Evolutionary conservation across 352 stramenopile genomes (phyloP), one percentile per base, ranked within the genome.

Genomic region (Pythium sp.): DNA sequence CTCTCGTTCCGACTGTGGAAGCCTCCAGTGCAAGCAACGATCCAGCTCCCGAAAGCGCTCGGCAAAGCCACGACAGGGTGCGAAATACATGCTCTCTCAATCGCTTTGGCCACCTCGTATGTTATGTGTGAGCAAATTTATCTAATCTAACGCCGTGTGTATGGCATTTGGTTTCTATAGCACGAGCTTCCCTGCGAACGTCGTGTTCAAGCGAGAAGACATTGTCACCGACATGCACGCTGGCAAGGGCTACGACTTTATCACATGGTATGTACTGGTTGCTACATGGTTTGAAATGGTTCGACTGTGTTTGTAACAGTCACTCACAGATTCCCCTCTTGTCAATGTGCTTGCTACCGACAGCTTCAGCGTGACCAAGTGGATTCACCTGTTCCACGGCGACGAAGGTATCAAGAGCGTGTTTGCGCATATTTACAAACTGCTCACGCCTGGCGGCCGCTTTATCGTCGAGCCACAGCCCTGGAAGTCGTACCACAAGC

Each of bases 331-430:
- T 49, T 49, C 6, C 58, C 22, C 1, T 14, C 26, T 20, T 38
- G 1, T 26, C 8, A 9, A 41, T 56, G 8, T n/a, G 65, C 11
- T 26, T 8, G 12, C 20, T 54, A 2, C 22, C 57, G 20, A 28
- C 38, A 92, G 89, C 58, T 93, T 97, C 54, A 96, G 87, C 56
- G 86, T 97, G 62, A 93, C 89, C 11, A 97, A 97, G 76, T 97
- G 91, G 91, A 92, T 97, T 47, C 91, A 97, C 63, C 74, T 97
- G 47, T 90, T 94, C 67, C 81, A 92, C 46, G 91, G 91, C 15
- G 91, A 97, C 58, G 84, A 93, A 30, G 89, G 87, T 14, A 77
- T 97, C 61, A 84, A 91, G 60, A 68, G 73, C 26, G 70, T 95
- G 28, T 97, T 97, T 70, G 58, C 67, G 5, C 73, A 84, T 24